Evolutionary conservation across 208 protist genomes (phyloP).

Genomic region (Crithidia brevicula): DNA sequence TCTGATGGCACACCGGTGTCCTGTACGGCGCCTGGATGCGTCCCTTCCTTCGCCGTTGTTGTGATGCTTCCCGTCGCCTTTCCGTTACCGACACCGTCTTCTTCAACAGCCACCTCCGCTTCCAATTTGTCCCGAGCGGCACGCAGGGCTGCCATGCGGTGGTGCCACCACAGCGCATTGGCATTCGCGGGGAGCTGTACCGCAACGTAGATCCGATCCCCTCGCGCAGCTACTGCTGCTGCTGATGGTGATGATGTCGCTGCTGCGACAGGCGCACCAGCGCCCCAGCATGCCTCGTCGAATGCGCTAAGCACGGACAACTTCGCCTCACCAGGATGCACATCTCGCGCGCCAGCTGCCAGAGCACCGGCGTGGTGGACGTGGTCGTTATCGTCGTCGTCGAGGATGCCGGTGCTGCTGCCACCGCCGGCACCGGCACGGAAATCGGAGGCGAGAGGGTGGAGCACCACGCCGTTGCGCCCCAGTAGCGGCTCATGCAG

Average conservation of each 20-base stretch:
- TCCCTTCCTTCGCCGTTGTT: neutral
- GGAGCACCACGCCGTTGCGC: conserved; percentile 54
- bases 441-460: conserved; percentile 44
- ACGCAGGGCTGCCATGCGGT: conserved; percentile 11
- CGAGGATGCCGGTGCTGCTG: no score
- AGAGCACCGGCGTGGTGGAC: no score
- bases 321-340: no score
- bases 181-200: conserved; percentile 24
- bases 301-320: no score
- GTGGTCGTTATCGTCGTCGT: no score
- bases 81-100: conserved; percentile 18
- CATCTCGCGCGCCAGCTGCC: no score
- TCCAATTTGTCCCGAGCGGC: neutral
- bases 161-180: conserved; percentile 25
- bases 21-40: neutral
- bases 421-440: conserved; percentile 6
- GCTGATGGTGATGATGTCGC: no score
- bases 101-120: conserved; percentile 19
- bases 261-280: no score
- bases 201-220: conserved; percentile 20
- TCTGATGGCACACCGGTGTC: no score
- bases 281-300: no score
- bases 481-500: conserved; percentile 60
- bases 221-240: neutral
- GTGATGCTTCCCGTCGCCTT: neutral